Evolutionary conservation across 2,329 filamentous ascomycete genomes (phyloP).

Genomic region (Penicillium sp.): DNA sequence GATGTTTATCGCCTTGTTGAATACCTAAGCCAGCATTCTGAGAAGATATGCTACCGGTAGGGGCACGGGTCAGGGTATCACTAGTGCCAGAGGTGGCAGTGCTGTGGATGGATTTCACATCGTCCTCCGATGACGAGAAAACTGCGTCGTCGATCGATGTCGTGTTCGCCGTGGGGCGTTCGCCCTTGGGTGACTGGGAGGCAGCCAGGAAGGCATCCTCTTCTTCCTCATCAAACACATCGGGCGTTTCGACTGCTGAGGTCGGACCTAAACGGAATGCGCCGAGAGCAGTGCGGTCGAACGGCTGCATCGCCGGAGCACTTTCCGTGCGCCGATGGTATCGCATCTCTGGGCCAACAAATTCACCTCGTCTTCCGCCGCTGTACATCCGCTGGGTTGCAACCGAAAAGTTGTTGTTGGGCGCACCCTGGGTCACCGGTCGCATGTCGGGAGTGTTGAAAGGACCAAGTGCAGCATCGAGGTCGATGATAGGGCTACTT

Average conservation of each 20-base stretch:
- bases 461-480: constrained; percentile 88
- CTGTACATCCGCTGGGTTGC: constrained; percentile 51
- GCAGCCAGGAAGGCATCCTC: constrained; percentile 51
- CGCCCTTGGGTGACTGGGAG: constrained; percentile 30
- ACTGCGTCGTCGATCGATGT: constrained; percentile 9
- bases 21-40: constrained; percentile 33
- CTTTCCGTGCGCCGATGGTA: constrained; percentile 53
- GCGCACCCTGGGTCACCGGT: constrained; percentile 26
- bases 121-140: constrained; percentile 14
- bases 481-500: constrained; percentile 76
- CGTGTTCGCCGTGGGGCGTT: constrained; percentile 6
- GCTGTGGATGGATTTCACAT: constrained; percentile 27
- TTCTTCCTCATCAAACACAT: constrained; percentile 54
- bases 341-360: constrained; percentile 50
- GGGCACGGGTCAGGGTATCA: constrained; percentile 22
- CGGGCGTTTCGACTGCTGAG: constrained; percentile 42
- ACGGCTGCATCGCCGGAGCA: constrained; percentile 50
- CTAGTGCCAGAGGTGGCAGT: constrained; percentile 28
- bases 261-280: constrained; percentile 41
- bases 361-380: constrained; percentile 48
- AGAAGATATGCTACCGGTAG: constrained; percentile 10
- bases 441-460: constrained; percentile 69
- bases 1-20: constrained; percentile 19
- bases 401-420: constrained; percentile 42
- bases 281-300: constrained; percentile 45